Evolutionary conservation across 164 flowering plant genomes (phyloP), one percentile per base, ranked within the genome.

Genomic region (Tinospora cordifolia): DNA sequence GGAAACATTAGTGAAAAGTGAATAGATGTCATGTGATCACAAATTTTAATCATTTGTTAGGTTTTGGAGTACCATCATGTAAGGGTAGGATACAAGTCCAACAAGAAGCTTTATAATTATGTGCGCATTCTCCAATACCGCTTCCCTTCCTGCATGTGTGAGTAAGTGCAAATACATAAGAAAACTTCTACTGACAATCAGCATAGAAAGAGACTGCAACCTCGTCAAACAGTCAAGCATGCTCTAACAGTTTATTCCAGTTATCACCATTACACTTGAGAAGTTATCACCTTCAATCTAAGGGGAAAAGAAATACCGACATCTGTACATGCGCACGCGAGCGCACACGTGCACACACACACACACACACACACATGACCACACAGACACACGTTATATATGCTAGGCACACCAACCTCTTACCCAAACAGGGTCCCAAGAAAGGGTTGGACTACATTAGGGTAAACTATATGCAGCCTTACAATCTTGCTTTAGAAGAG

Each of bases 81-180:
- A 87, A 47, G 90, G 87, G 73, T 87, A 94, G 40, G 77, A 58
- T 26, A 82, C 69, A 10, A 92, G 85, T 67, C 71, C 74, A 75
- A 77, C 68, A 68, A 92, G 89, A 71, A 79, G 77, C 40, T 83
- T 75, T 63, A 84, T 75, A 38, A 90, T 77, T n/a, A 68, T 68
- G 71, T 74, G 86, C 10, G 84, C 90, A 84, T 87, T 85, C 76
- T 94, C 97, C 8, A 69, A 44, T 1, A 84, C 81, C 41, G 85
- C 82, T 82, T 87, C 95, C 75, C 82, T 81, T 69, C 93, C 99
- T 94, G 92, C 84, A 81, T 64, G 49, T 3, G 22, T 3, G 39
- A 27, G 22, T 7, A 60, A 63, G 40, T 58, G 39, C 19, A 9
- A 40, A 65, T 49, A 15, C 15, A 60, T 59, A 57, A 63, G 22